phyloP scores from a whole-genome alignment of 139 green algal genomes.

The Astrephomene gubernaculifera region DNA sequence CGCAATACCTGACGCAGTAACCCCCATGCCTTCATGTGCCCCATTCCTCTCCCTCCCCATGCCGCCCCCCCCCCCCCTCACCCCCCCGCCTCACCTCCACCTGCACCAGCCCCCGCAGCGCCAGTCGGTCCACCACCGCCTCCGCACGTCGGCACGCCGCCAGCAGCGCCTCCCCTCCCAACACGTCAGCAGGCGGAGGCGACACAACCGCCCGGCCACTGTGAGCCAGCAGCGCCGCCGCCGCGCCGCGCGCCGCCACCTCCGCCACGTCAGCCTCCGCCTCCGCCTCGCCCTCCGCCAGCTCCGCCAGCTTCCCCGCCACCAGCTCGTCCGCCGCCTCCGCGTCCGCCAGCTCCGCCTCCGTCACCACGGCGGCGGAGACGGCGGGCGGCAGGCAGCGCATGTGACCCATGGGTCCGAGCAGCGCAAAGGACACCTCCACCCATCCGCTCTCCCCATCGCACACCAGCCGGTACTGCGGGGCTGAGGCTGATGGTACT shows the following conservation, averaged over 20 bases:
- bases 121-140: constrained; percentile 24
- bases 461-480: neutral
- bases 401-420: constrained; percentile 10
- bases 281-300: neutral
- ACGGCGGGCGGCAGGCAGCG: constrained; percentile 27
- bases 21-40: neutral
- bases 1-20: too few relatives aligned
- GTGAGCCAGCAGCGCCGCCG: neutral
- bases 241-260: neutral
- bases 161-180: constrained; percentile 1
- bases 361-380: constrained; percentile 4
- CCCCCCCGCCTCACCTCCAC: constrained; percentile 19
- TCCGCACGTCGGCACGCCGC: neutral
- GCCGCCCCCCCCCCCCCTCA: too few relatives aligned
- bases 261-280: neutral
- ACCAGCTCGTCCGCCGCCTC: neutral
- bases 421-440: constrained; percentile 28
- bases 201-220: neutral
- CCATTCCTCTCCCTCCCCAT: neutral
- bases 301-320: neutral
- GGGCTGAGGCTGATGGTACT: too few relatives aligned
- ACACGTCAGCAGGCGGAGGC: neutral
- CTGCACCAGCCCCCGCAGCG: constrained; percentile 11
- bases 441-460: neutral
- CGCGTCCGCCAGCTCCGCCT: neutral